Evolutionary conservation across 495 filamentous ascomycete species (phyloP), one percentile per base, ranked within the genome.

Genomic region (Lindgomyces ingoldianus): DNA sequence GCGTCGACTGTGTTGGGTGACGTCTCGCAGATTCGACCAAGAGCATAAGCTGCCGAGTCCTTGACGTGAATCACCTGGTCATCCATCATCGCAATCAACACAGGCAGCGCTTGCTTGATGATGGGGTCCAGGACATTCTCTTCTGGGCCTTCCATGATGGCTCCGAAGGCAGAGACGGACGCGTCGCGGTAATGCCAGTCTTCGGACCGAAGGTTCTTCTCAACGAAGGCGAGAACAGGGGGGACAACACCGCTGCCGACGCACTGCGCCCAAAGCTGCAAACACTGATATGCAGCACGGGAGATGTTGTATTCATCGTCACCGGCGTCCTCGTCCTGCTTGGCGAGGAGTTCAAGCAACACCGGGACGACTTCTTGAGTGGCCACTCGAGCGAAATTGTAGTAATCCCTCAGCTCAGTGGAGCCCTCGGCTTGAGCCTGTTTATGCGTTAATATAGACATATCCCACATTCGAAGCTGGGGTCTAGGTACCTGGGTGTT

Each of bases 261-360:
- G 61, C 91, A 90, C 76, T 96, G 91, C 52, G 94, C 87, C 73
- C 96, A 98, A 25, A 98, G 88, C 77, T 96, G 91, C 52, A 98
- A 81, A 74, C 93, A 96, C 77, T 98, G 94, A 73, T 98, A 98
- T 12, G 94, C 90, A 18, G 94, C 94, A 63, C 94, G 90, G 44
- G 93, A 89, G 64, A 96, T 81, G 73, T 98, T 98, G 79, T 98
- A 98, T 74, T 98, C 94, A 68, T 98, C 91, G 63, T 98, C 94
- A 9, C 84, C 79, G 21, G 94, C 93, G 80, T 98, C 95, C 77
- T 98, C 94, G 68, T 98, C 94, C 79, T 98, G 94, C 76, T 94
- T 91, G 68, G 93, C 94, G 70, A 98, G 87, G 29, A 96, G 86
- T 57, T 85, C 81, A 44, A 98, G 80, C 36, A 98, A 83, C 44